These are phyloP conservation scores for Reutealis trisperma DNA, from an alignment of 345 rosid genomes.

Conservation along the genomic window DNA sequence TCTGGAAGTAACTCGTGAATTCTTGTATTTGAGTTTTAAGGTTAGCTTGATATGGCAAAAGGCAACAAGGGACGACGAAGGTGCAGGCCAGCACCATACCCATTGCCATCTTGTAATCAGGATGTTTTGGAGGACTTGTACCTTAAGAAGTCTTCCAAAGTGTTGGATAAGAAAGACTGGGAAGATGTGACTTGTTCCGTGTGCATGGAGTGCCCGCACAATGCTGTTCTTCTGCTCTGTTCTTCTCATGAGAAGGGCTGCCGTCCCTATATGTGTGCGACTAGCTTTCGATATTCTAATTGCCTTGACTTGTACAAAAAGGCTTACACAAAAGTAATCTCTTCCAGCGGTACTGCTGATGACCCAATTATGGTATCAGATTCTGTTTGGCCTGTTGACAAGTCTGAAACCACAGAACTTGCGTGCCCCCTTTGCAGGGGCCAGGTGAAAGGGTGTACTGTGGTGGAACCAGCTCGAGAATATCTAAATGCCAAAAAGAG, in stretches of 20 bases:
- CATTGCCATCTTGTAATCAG: conserved; percentile 36
- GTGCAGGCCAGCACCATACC: conserved; percentile 57
- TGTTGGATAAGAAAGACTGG: conserved; percentile 74
- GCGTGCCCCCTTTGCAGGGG: conserved; percentile 97
- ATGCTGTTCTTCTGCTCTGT: conserved; percentile 95
- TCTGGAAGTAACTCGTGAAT: neutral
- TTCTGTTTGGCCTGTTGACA: conserved; percentile 39
- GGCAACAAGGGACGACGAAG: conserved; percentile 60
- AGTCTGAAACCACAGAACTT: conserved; percentile 61
- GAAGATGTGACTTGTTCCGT: conserved; percentile 86
- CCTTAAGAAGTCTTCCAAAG: conserved; percentile 49
- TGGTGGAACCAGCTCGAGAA: conserved; percentile 82
- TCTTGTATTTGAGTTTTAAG: conserved; percentile 4
- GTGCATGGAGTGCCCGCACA: conserved; percentile 98
- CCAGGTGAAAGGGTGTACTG: conserved; percentile 96
- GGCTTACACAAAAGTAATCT: conserved; percentile 62
- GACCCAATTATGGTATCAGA: conserved; percentile 34
- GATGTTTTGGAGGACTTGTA: conserved; percentile 35
- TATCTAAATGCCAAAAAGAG: conserved; percentile 73
- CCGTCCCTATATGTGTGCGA: conserved; percentile 97
- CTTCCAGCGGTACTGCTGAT: conserved; percentile 38
- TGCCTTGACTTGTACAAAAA: conserved; percentile 95
- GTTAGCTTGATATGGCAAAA: conserved; percentile 55
- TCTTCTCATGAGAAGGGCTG: conserved; percentile 98
- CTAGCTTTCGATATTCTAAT: conserved; percentile 90